phyloP scores from a whole-genome alignment of 1,284 basidiomycete species.

The Gomphus sp. region DNA sequence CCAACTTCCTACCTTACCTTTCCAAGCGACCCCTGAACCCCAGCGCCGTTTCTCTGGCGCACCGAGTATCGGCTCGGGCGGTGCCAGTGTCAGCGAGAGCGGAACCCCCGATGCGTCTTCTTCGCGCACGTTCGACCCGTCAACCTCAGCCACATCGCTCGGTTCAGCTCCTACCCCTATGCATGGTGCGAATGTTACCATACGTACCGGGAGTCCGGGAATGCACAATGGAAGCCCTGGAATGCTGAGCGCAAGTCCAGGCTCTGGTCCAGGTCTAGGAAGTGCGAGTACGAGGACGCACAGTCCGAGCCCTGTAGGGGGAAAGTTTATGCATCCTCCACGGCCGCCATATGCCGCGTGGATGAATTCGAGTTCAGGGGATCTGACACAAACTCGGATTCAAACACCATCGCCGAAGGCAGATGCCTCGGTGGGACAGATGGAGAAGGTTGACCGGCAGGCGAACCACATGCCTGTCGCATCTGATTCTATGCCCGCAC shows the following conservation, averaged over 20 bases:
- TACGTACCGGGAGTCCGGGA: neutral
- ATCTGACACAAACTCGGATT: neutral
- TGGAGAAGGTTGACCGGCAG: neutral
- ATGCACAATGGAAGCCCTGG: neutral
- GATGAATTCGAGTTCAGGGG: neutral
- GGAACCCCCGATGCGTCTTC: neutral
- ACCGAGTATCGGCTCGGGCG: neutral
- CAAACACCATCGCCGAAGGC: neutral
- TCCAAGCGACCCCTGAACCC: neutral
- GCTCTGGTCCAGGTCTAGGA: neutral
- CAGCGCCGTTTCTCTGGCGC: neutral
- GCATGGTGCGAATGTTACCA: neutral
- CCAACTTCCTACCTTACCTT: neutral
- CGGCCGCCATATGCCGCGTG: neutral
- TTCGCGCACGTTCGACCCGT: neutral
- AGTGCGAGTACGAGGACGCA: neutral
- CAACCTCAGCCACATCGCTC: neutral
- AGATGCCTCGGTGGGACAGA: neutral
- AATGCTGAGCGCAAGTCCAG: neutral
- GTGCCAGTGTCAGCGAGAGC: neutral
- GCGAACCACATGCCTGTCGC: neutral
- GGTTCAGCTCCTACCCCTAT: neutral
- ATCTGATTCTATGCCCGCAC: neutral
- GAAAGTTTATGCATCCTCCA: neutral
- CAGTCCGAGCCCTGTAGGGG: neutral